Conservation (phyloP, 495 filamentous ascomycete species). For the Daldinia decipiens region DNA sequence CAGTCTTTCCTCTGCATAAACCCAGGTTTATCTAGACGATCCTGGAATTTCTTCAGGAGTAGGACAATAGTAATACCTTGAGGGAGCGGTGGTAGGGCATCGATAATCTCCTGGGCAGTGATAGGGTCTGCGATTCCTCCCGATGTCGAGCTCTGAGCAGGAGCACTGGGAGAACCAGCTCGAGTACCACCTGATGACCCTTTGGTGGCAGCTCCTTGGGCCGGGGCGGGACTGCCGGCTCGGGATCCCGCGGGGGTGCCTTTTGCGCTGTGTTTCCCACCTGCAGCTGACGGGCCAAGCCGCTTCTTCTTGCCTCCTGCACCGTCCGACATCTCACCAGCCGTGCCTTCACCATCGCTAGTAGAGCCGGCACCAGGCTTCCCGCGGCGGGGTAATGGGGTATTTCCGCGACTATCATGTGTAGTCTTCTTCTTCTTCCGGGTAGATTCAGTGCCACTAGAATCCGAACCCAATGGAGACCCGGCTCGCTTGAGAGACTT, state of each 20-base stretch:
- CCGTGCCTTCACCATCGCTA: conserved; percentile 83
- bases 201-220: conserved; percentile 25
- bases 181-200: conserved; percentile 12
- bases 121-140: conserved; percentile 24
- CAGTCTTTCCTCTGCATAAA: conserved; percentile 59
- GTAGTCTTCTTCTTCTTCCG: conserved; percentile 90
- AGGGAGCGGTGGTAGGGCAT: conserved; percentile 67
- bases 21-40: conserved; percentile 62
- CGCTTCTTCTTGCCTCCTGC: conserved; percentile 69
- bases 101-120: conserved; percentile 72
- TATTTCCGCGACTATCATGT: conserved; percentile 51
- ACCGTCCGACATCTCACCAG: conserved; percentile 79
- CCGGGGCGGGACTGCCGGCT: conserved; percentile 59
- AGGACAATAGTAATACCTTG: conserved; percentile 71
- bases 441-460: conserved; percentile 87
- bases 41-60: conserved; percentile 70
- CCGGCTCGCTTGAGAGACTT: conserved; percentile 83
- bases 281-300: conserved; percentile 67
- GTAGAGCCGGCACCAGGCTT: conserved; percentile 73
- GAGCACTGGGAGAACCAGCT: conserved; percentile 54
- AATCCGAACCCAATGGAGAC: conserved; percentile 85
- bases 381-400: conserved; percentile 58
- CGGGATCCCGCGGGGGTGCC: conserved; percentile 65
- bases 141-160: conserved; percentile 44
- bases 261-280: conserved; percentile 54